Evolutionary conservation across 257 asterid genomes (phyloP), one percentile per base, ranked within the genome.

Genomic region (Solanum etuberosum): DNA sequence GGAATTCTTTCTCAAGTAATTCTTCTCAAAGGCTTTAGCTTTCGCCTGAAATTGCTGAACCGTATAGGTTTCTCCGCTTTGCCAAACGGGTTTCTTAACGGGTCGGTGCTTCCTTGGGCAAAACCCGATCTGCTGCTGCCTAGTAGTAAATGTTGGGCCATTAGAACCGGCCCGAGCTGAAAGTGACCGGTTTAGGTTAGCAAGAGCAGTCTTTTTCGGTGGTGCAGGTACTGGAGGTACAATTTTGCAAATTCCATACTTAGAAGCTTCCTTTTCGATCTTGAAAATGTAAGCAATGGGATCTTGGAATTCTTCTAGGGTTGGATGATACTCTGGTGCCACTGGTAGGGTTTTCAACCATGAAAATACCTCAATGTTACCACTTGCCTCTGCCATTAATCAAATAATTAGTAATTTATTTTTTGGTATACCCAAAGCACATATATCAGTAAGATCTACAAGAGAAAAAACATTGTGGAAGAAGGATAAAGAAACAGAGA

Each of bases 41-140:
- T 97, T 97, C 0, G 93, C 89, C 86, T 97, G 99, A 35, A 97
- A 97, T 86, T 95, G 94, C 27, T 88, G 68, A 23, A 97, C 91
- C 16, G 94, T 93, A 73, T 97, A 97, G 70, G 84, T 92, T 51
- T 93, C 99, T 42, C 99, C 99, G 72, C 99, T 97, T 90, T 96
- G 97, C 99, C 99, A 97, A 83, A 97, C 99, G 37, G 99, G 96
- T 84, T 96, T 97, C 92, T 95, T 97, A 18, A 96, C 99, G 0
- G 99, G 99, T 29, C 96, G 93, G 90, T 96, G 98, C 86, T 92
- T 95, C 71, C 99, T 90, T 0, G 99, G 99, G 90, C 98, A 96
- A 86, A 97, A 97, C 85, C 99, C 99, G 90, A 97, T 92, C 94
- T 97, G 99, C 97, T 97, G 99, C 91, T 97, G 99, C 90, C 99